These are phyloP conservation scores for Moniliophthora roreri DNA, from an alignment of 1,284 basidiomycete genomes.

Conservation along the genomic window DNA sequence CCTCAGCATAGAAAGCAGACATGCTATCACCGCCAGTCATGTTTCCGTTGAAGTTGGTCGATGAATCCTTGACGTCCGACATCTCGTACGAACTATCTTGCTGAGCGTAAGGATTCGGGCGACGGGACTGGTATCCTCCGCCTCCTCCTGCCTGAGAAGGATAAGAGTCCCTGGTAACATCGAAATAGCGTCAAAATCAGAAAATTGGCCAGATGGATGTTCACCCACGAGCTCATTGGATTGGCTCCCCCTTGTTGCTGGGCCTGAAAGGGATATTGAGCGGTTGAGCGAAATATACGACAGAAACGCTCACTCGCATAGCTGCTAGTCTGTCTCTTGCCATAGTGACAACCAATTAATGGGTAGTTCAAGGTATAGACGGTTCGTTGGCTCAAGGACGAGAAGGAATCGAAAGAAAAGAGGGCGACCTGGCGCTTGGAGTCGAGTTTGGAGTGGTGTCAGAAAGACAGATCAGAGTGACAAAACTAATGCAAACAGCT, in stretches of 20 bases:
- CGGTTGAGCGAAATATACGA: background rate
- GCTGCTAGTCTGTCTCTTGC: conserved; percentile 82
- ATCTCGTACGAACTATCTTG: conserved; percentile 73
- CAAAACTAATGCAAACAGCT: too few relatives aligned
- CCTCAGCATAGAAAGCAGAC: conserved; percentile 76
- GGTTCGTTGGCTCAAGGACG: background rate
- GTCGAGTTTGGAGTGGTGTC: too few relatives aligned
- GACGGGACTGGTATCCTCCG: conserved; percentile 44
- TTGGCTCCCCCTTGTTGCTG: conserved; percentile 61
- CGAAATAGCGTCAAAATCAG: background rate
- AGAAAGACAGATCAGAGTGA: too few relatives aligned
- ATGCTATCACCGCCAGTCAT: conserved; percentile 51
- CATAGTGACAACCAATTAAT: conserved; percentile 38
- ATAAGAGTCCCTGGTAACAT: conserved; percentile 53
- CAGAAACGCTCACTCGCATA: conserved; percentile 59
- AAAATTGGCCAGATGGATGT: background rate
- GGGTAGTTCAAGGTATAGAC: background rate
- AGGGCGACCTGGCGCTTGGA: background rate
- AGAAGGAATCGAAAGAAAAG: background rate
- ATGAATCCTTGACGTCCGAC: conserved; percentile 60
- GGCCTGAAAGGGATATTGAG: conserved; percentile 42
- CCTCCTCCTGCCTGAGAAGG: conserved; percentile 54
- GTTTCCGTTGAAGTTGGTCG: conserved; percentile 40
- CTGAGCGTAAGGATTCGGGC: conserved; percentile 63
- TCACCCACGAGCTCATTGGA: conserved; percentile 51